Percentiles rank a stretch among this genome's conserved stretches.
phyloP scores from a whole-genome alignment of 2,329 filamentous ascomycete species.

The Hypoxylon sp. region DNA sequence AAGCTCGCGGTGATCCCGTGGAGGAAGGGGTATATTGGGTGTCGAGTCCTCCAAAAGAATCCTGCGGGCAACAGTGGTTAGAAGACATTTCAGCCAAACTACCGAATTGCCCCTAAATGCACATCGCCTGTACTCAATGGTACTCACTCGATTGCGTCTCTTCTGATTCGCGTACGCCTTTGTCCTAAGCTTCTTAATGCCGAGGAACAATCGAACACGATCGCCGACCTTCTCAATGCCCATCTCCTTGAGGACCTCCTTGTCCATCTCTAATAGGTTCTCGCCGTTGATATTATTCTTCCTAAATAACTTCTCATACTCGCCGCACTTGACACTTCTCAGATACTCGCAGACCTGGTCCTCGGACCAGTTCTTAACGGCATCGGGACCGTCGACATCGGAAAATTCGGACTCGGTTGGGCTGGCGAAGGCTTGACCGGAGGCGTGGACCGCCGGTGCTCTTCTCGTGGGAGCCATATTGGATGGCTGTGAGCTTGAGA shows the following conservation, averaged over 20 bases:
- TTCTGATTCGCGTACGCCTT: conserved; percentile 83
- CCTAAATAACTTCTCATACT: conserved; percentile 92
- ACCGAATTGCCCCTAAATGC: background rate
- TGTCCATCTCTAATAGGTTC: conserved; percentile 96
- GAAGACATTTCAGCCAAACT: conserved; percentile 26
- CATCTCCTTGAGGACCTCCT: conserved; percentile 96
- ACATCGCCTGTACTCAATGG: background rate
- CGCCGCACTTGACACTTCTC: conserved; percentile 89
- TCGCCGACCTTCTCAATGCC: conserved; percentile 98
- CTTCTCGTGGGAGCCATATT: conserved; percentile 68
- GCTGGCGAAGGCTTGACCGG: conserved; percentile 77
- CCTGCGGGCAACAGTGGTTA: conserved; percentile 64
- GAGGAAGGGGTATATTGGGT: conserved; percentile 70
- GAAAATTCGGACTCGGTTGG: conserved; percentile 96
- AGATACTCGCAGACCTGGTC: conserved; percentile 93
- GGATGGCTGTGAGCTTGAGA: conserved; percentile 64
- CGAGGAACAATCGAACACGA: conserved; percentile 89
- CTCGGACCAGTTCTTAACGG: conserved; percentile 90
- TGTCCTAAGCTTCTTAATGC: conserved; percentile 85
- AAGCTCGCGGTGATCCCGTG: conserved; percentile 74
- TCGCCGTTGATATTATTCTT: conserved; percentile 98
- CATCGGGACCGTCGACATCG: conserved; percentile 81
- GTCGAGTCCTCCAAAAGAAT: conserved; percentile 87
- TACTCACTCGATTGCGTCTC: conserved; percentile 85
- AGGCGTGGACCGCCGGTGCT: conserved; percentile 63